Base-by-base conservation (phyloP, 768 basidiomycete species). In the Agaricus subrufescens region DNA sequence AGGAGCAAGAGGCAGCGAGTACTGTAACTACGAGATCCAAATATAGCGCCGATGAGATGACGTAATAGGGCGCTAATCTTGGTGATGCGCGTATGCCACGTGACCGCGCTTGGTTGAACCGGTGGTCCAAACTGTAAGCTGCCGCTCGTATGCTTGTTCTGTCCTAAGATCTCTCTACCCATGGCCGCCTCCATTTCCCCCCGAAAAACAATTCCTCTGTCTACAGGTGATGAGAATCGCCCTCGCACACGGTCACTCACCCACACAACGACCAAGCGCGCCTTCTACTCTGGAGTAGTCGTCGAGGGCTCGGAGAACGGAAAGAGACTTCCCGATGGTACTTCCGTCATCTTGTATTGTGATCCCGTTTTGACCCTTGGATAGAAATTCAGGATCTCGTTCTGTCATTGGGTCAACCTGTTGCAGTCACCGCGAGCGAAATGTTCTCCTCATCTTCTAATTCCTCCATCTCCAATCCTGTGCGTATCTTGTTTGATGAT, bases 241-340 rank as follows among this genome's bases (percentile, higher is more conserved):
- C 70, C 76, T 42, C 75, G 78, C 45, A 73, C 71, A 30, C 71
- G 68, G 34, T 70, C 79, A 42, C 55, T 69, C 70, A 15, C 31
- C 65, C 73, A 31, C 68, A 72, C 50, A 62, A 83, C 60, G 14
- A 94, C 88, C 5, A 86, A 80, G 67, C 87, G 94, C 66, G 89
- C 87, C 26, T 96, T 95, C 69, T 89, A 89, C 66, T 91, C 89
- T 65, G 91, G 90, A 44, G 89, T 96, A 19, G 90, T 96, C 12
- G 86, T 96, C 30, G 93, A 97, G 72, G 85, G 84, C 50, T 84
- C 87, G 39, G 87, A 87, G 60, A 78, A 82, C 60, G 88, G 87
- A 5, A 80, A 75, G 62, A 77, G 83, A 56, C 78, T 90, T 49
- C 79, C 84, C 39, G 83, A 85, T 69, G 89, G 89, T 85, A 54